phyloP scores from a whole-genome alignment of 805 yeast genomes.

The Metschnikowia lachancei region DNA sequence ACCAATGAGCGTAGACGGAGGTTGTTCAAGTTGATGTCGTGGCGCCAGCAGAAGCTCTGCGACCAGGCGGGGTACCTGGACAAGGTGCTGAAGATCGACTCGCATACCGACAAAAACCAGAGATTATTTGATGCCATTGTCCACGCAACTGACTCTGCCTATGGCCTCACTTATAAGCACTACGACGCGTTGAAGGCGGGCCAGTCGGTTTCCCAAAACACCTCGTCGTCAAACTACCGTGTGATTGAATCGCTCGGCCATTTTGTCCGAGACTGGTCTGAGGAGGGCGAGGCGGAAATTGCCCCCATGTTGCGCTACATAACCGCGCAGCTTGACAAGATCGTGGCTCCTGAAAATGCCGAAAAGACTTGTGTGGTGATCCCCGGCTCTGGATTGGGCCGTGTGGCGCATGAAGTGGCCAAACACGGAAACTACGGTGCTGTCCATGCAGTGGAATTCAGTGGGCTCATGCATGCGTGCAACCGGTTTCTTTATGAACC shows the following conservation, averaged over 20 bases:
- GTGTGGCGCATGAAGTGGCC: slow-evolving; percentile 66
- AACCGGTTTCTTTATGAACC: slow-evolving; percentile 53
- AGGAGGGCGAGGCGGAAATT: slow-evolving; percentile 47
- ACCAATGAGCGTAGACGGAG: slow-evolving; percentile 47
- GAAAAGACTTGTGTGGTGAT: slow-evolving; percentile 54
- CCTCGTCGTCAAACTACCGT: slow-evolving; percentile 30
- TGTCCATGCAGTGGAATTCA: slow-evolving; percentile 75
- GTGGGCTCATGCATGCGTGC: slow-evolving; percentile 71
- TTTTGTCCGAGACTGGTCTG: slow-evolving; percentile 71
- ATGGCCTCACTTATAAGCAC: slow-evolving; percentile 46
- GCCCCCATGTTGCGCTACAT: slow-evolving; percentile 55
- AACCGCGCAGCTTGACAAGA: slow-evolving; percentile 35
- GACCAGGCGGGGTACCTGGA: slow-evolving; percentile 51
- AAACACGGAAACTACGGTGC: slow-evolving; percentile 37
- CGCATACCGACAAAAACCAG: slow-evolving; percentile 47
- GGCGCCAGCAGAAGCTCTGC: slow-evolving; percentile 57
- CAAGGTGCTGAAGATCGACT: slow-evolving; percentile 51
- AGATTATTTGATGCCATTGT: slow-evolving; percentile 46
- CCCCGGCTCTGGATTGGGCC: slow-evolving; percentile 89
- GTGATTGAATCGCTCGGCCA: slow-evolving; percentile 75
- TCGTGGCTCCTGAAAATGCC: slow-evolving; percentile 28
- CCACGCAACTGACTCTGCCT: slow-evolving; percentile 35
- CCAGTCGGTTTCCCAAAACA: slow-evolving; percentile 8
- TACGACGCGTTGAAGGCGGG: slow-evolving; percentile 18
- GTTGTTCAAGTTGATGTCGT: slow-evolving; percentile 46